phyloP scores from a whole-genome alignment of 441 rosid species.

The Pelargonium cotyledonis region DNA sequence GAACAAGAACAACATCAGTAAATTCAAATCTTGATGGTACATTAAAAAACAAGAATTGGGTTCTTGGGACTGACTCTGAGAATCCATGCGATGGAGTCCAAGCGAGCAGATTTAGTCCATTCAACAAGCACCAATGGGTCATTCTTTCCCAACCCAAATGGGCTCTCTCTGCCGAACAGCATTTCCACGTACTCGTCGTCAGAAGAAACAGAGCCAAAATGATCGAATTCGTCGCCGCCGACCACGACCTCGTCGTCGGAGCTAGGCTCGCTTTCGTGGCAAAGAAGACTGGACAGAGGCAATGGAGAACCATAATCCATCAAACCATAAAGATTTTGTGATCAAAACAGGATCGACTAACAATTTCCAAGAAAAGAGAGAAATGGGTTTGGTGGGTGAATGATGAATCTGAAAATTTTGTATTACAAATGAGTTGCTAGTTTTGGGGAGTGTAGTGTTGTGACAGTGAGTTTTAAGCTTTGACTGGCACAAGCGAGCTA shows the following conservation, averaged over 20 bases:
- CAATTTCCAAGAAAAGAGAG: background rate
- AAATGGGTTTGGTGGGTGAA: conserved; percentile 1
- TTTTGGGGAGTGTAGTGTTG: background rate
- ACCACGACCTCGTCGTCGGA: conserved; percentile 14
- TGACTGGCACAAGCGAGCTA: conserved; percentile 19
- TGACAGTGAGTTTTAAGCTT: conserved; percentile 10
- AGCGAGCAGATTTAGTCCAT: conserved; percentile 32
- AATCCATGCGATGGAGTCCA: conserved; percentile 44
- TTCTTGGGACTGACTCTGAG: conserved; percentile 35
- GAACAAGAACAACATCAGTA: conserved; percentile 15
- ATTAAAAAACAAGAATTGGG: background rate
- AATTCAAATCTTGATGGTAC: too few species aligned
- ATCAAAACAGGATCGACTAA: background rate
- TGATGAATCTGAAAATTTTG: background rate
- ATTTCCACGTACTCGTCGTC: background rate
- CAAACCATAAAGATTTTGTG: background rate
- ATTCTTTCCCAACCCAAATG: conserved; percentile 22
- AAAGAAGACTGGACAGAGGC: conserved; percentile 26
- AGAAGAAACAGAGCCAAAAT: too few species aligned
- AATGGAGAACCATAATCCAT: background rate
- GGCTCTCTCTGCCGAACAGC: conserved; percentile 35
- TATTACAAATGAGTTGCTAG: background rate
- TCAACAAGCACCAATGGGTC: conserved; percentile 22
- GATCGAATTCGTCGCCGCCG: background rate
- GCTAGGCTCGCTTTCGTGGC: conserved; percentile 28